Conservation (phyloP, 306 rosid species). For the Prunus davidiana region DNA sequence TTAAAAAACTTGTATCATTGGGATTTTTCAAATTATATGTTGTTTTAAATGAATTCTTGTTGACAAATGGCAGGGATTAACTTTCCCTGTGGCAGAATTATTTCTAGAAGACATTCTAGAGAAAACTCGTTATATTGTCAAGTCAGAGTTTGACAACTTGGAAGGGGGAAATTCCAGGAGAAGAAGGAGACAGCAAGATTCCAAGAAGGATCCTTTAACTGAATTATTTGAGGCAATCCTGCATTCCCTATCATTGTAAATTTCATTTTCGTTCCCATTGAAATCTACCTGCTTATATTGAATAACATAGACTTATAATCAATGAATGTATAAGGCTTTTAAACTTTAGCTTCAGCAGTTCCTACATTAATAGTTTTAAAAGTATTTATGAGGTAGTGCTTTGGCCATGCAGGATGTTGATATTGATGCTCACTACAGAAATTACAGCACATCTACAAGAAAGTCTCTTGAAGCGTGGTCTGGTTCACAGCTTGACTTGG, state of each 20-base stretch:
- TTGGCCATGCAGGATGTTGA: conserved; percentile 60
- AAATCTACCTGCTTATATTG: neutral
- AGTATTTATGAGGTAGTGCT: conserved; percentile 9
- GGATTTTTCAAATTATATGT: conserved; percentile 14
- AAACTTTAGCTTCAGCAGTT: neutral
- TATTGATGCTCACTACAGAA: conserved; percentile 62
- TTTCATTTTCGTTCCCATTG: neutral
- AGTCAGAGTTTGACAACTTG: conserved; percentile 67
- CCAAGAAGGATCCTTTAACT: conserved; percentile 81
- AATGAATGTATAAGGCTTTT: neutral
- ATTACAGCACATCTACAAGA: conserved; percentile 59
- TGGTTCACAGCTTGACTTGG: conserved; percentile 81
- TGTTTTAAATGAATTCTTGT: conserved; percentile 12
- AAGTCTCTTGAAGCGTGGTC: conserved; percentile 95
- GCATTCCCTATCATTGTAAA: conserved; percentile 14
- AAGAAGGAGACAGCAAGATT: conserved; percentile 75
- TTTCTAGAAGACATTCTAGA: conserved; percentile 91
- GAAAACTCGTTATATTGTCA: conserved; percentile 68
- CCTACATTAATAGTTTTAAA: neutral
- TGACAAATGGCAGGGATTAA: conserved; percentile 64
- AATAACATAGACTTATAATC: neutral
- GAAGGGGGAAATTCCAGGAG: conserved; percentile 77
- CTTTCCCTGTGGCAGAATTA: conserved; percentile 73
- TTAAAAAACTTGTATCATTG: neutral
- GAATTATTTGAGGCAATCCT: conserved; percentile 85